phyloP scores from a whole-genome alignment of 208 protist genomes.

The Trypanosoma melophagium region DNA sequence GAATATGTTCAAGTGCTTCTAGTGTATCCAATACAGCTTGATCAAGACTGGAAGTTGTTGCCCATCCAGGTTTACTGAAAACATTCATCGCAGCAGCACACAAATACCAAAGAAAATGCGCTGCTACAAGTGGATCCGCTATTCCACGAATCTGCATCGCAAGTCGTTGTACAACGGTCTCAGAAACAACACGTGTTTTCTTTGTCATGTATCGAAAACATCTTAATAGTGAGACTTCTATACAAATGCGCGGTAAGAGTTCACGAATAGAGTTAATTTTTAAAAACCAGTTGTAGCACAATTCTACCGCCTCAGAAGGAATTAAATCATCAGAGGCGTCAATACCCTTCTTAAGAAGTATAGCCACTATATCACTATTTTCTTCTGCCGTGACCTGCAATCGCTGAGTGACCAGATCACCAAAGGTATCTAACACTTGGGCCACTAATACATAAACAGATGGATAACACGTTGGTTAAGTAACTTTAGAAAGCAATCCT shows the following conservation, averaged over 20 bases:
- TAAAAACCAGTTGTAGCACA: constrained; percentile 89
- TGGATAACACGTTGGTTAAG: constrained; percentile 70
- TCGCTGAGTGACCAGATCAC: constrained; percentile 77
- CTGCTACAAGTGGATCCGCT: constrained; percentile 75
- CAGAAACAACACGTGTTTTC: constrained; percentile 3
- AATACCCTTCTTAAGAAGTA: constrained; percentile 10
- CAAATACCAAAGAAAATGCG: constrained; percentile 70
- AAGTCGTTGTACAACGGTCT: constrained; percentile 40
- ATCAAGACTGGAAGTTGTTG: constrained; percentile 12
- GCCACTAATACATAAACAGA: constrained; percentile 81
- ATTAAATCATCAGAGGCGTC: constrained; percentile 22
- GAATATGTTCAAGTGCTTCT: constrained; percentile 3
- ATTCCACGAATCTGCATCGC: constrained; percentile 64
- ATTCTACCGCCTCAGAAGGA: constrained; percentile 49
- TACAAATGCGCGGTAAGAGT: constrained; percentile 74
- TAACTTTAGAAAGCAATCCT: constrained; percentile 23
- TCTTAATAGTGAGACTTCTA: constrained; percentile 65
- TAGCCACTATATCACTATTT: neutral
- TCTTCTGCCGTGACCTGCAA: constrained; percentile 34
- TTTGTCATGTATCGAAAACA: constrained; percentile 63
- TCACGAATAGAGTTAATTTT: constrained; percentile 91
- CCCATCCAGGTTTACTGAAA: constrained; percentile 3
- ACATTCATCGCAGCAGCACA: constrained; percentile 33
- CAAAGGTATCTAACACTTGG: constrained; percentile 88
- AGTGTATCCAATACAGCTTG: constrained; percentile 29